Evolutionary conservation across 2,329 filamentous ascomycete genomes (phyloP), one percentile per base, ranked within the genome.

Genomic region (Biscogniauxia mediterranea): DNA sequence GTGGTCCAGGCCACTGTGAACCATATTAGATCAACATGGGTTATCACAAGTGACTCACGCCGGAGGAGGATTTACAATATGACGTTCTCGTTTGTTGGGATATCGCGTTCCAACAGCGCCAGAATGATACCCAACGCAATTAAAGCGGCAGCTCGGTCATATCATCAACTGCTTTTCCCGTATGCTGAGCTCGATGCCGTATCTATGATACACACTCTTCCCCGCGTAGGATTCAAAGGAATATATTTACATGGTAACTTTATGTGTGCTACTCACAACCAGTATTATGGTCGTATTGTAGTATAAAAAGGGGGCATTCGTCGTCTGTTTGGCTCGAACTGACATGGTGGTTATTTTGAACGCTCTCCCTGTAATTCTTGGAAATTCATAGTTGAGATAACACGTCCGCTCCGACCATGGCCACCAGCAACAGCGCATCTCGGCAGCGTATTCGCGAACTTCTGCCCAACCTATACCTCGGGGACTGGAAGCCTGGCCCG

Each of bases 391-490:
- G 13, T 19, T 54, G 17, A 7, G 61, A 49, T 23, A 64, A 5
- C 5, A 46, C 64, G 65, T 58, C 60, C 19, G 52, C 61, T 17
- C 63, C 60, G 23, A 62, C 53, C 21, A 49, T 54, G 46, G 52
- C 57, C 7, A 20, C 52, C 1, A 53, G 56, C 32, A 54, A 58
- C 23, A 55, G 57, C 7, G 19, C 54, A 32, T 60, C 64, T 55
- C 70, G 73, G 55, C 68, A 68, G 67, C 75, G 79, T 49, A 64
- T 83, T 55, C 77, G 81, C 5, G 74, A 80, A 21, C 70, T 82
- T 20, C 68, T 83, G 5, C 81, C 81, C 3, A 62, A 74, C 26
- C 67, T 83, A 23, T 69, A 76, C 56, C 69, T 84, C 1, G 81
- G 81, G 19, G 73, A 70, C 60, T 81, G 76, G 75, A 68, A 71